These are phyloP conservation scores for Amaranthus palmeri DNA, from an alignment of 148 eudicot species.

Conservation along the genomic window DNA sequence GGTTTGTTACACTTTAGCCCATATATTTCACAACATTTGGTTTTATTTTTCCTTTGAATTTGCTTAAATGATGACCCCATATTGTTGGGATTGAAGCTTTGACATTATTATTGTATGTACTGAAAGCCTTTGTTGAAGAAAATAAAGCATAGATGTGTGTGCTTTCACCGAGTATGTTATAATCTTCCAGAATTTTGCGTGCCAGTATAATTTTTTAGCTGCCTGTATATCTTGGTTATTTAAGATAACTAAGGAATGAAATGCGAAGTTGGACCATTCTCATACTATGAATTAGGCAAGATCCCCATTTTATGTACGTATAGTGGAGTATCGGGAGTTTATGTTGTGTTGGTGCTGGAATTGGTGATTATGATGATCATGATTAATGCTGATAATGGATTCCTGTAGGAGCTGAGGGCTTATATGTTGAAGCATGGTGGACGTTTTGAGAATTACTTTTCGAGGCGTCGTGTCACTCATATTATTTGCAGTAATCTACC, in stretches of 20 bases:
- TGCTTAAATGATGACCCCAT: not conserved
- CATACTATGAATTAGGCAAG: no score
- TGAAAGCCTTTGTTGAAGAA: no score
- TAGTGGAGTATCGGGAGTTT: not conserved
- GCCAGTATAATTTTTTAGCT: no score
- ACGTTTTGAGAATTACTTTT: conserved; percentile 85
- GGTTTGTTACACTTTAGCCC: conserved; percentile 35
- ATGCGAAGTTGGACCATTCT: no score
- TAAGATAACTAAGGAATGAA: no score
- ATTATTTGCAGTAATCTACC: conserved; percentile 95
- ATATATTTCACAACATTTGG: not conserved
- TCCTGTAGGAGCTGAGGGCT: conserved; percentile 63
- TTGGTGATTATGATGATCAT: not conserved
- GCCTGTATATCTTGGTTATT: no score
- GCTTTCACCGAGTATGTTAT: no score
- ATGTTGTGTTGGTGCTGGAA: not conserved
- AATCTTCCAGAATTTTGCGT: no score
- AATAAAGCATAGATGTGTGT: no score
- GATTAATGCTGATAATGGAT: not conserved
- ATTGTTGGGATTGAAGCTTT: no score
- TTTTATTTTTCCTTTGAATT: not conserved
- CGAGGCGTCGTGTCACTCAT: conserved; percentile 82
- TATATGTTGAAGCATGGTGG: conserved; percentile 94
- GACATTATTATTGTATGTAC: no score
- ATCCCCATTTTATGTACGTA: no score